These are phyloP conservation scores for Pseudozyma pruni DNA, from an alignment of 1,284 basidiomycete genomes.

Conservation along the genomic window DNA sequence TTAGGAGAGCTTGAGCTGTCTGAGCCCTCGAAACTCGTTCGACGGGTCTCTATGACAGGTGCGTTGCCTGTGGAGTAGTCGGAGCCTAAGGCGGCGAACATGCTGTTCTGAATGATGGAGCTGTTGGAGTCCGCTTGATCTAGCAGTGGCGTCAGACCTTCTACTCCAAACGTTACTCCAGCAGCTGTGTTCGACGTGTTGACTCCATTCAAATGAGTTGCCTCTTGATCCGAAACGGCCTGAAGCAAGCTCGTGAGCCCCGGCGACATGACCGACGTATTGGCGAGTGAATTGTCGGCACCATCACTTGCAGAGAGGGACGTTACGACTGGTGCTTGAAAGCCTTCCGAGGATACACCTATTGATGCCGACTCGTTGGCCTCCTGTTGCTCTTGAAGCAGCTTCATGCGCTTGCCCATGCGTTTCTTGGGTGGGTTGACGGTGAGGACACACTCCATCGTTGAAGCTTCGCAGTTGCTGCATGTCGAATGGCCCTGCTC, in stretches of 20 bases:
- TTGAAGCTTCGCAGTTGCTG: conserved; percentile 20
- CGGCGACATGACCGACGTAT: too few species aligned
- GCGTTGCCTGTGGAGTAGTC: not conserved
- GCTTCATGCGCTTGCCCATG: conserved; percentile 36
- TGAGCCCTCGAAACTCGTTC: not conserved
- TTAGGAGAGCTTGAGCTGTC: not conserved
- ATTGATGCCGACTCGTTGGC: not conserved
- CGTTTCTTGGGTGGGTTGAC: conserved; percentile 43
- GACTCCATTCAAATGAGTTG: not conserved
- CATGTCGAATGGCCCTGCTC: conserved; percentile 23
- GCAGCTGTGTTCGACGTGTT: not conserved
- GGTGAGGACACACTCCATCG: conserved; percentile 35
- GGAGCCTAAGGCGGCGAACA: conserved; percentile 20
- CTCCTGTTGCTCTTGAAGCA: conserved; percentile 35
- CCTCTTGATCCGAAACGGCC: conserved; percentile 17
- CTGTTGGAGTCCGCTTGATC: not conserved
- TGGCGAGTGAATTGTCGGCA: not conserved
- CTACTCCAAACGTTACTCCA: too few species aligned
- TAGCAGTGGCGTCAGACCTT: not conserved
- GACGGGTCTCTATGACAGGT: not conserved
- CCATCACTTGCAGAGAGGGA: not conserved
- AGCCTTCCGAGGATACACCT: too few species aligned
- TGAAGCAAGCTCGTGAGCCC: conserved; percentile 28
- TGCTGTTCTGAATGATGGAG: conserved; percentile 27
- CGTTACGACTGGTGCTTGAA: not conserved